Evolutionary conservation across 2,329 filamentous ascomycete species (phyloP), one percentile per base, ranked within the genome.

Genomic region (Myriangium duriaei): DNA sequence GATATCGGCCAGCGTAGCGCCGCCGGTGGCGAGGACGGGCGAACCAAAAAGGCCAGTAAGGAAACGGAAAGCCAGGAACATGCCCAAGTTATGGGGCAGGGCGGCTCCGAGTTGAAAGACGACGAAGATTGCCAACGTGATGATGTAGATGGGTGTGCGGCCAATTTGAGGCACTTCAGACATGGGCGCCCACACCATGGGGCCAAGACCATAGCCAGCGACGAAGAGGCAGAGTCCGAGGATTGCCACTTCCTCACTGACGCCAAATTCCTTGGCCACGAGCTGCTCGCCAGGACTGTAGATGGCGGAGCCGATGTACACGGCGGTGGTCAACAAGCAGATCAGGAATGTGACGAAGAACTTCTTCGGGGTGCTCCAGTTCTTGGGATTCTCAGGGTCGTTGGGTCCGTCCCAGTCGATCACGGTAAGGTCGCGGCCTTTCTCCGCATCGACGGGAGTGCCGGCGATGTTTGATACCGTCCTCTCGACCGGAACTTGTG

Each of bases 41-140:
- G 59, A 62, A 4, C 65, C 64, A 42, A 68, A 56, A 40, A 71
- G 64, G 1, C 67, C 67, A 0, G 62, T 64, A 0, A 71, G 38
- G 43, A 70, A 70, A 1, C 68, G 62, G 39, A 71, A 65, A 1
- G 57, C 63, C 0, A 74, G 54, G 0, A 73, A 53, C 57, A 68
- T 67, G 12, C 61, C 62, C 32, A 72, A 63, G 42, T 70, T 70
- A 11, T 52, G 53, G 0, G 64, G 58, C n/a, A 64, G 57, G 4
- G 60, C 58, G 1, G 63, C 61, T 1, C 56, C 61, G 3, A 71
- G 55, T 36, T 68, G 58, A 39, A 72, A 55, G 34, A 68, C 51
- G 16, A 68, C 51, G 45, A 71, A 71, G 11, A 65, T 49, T 17
- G 62, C 41, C 2, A 67, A 48, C 0, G 64, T 67, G 4, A 50